Evolutionary conservation across 208 protist species (phyloP).

Genomic region (Perkinsela sp.): DNA sequence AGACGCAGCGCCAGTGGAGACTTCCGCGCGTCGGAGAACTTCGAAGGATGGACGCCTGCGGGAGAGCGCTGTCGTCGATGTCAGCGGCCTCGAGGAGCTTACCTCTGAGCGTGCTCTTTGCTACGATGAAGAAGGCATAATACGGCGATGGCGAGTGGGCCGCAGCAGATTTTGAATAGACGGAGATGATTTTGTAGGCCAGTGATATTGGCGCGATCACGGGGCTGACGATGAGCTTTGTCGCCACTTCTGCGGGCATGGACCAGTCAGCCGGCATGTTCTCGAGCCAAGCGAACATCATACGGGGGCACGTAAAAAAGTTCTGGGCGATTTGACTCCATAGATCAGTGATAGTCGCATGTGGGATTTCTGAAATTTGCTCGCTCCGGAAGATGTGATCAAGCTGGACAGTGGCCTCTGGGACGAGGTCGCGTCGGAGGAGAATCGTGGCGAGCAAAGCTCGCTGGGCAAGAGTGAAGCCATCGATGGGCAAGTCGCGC

Average conservation of each 20-base stretch:
- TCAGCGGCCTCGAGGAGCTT: background rate
- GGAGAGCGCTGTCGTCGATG: background rate
- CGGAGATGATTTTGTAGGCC: background rate
- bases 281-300: background rate
- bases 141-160: background rate
- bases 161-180: background rate
- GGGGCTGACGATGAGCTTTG: background rate
- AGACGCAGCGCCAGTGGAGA: background rate
- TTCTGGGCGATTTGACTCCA: background rate
- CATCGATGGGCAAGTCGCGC: background rate
- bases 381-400: background rate
- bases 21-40: background rate
- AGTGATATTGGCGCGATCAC: background rate
- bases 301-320: background rate
- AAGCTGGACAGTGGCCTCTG: background rate
- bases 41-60: background rate
- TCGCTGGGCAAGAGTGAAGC: background rate
- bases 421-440: background rate
- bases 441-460: background rate
- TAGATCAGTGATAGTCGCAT: background rate
- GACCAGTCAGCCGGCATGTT: background rate
- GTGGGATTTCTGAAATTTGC: background rate
- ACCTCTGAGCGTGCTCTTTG: background rate
- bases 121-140: background rate
- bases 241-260: background rate